Base-by-base conservation (phyloP, 148 eudicot species). In the Euryodendron excelsum region DNA sequence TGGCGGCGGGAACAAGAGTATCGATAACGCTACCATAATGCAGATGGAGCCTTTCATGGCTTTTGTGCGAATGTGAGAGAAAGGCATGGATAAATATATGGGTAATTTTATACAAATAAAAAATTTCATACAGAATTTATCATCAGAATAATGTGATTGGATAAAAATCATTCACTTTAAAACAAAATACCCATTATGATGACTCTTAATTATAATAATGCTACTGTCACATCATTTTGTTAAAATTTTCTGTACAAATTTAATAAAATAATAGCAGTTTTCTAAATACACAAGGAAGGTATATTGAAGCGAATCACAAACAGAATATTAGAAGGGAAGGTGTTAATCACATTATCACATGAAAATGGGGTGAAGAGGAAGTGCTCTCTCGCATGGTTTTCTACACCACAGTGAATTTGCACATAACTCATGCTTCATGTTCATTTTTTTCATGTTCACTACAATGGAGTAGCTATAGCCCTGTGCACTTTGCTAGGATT, bases 251-350 rank as follows among this genome's bases (percentile, higher is more conserved):
- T n/a, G n/a, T n/a, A n/a, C n/a, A n/a, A n/a, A n/a, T n/a, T n/a
- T n/a, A n/a, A n/a, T n/a, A n/a, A n/a, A n/a, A n/a, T n/a, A n/a
- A n/a, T n/a, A n/a, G n/a, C n/a, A n/a, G n/a, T n/a, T n/a, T n/a
- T n/a, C n/a, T n/a, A n/a, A n/a, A n/a, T n/a, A n/a, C n/a, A 0
- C 60, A 37, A 33, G 53, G 58, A 78, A 28, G 65, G 25, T 25
- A 78, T 44, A 86, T 78, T 83, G 79, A 89, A 83, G 80, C 84
- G 80, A 87, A 82, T 89, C 87, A 87, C 88, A 85, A 56, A 76
- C 45, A 78, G 61, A 77, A 77, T 27, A 52, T 75, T 74, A 77
- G 47, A 77, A 77, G 69, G 69, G 3, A 2, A 6, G 15, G 66
- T 17, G 1, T 30, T 20, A 10, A 65, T 36, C 41, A n/a, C 34